phyloP scores from a whole-genome alignment of 352 stramenopile species.

The Phytopythium kandeliae region DNA sequence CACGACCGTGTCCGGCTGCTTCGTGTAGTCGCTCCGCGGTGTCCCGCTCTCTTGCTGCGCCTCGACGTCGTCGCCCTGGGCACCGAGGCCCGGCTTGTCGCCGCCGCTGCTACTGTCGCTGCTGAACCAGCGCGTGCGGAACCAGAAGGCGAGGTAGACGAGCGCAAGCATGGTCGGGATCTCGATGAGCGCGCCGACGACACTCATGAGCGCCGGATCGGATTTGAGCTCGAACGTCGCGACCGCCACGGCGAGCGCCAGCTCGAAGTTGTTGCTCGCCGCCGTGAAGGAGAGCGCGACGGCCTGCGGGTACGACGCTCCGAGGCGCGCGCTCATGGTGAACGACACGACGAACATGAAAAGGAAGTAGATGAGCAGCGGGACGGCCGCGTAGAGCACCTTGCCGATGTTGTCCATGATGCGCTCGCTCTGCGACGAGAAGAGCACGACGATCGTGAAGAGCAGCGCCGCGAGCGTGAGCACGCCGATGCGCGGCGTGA shows the following conservation, averaged over 20 bases:
- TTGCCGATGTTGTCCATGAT: constrained; percentile 52
- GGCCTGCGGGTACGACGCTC: constrained; percentile 34
- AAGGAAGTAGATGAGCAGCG: constrained; percentile 53
- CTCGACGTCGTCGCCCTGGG: background rate
- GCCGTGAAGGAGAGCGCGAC: constrained; percentile 55
- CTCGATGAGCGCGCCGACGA: constrained; percentile 65
- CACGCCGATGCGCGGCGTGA: constrained; percentile 37
- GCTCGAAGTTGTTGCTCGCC: constrained; percentile 75
- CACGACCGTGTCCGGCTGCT: constrained; percentile 1
- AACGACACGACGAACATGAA: constrained; percentile 52
- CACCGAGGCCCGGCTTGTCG: no score
- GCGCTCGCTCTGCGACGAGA: constrained; percentile 50
- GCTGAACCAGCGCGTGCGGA: constrained; percentile 9
- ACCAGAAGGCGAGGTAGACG: constrained; percentile 40
- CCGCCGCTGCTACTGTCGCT: background rate
- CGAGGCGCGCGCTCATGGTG: constrained; percentile 21
- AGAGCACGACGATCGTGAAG: constrained; percentile 63
- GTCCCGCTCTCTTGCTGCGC: background rate
- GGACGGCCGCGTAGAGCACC: constrained; percentile 48
- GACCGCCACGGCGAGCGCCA: constrained; percentile 61
- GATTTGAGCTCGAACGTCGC: constrained; percentile 60
- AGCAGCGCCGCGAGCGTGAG: constrained; percentile 49
- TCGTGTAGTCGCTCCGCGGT: background rate
- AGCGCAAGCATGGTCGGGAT: constrained; percentile 68
- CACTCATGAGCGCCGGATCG: constrained; percentile 61